Evolutionary conservation across 2,329 filamentous ascomycete genomes (phyloP), one percentile per base, ranked within the genome.

Genomic region (Rhinocladiella mackenziei): DNA sequence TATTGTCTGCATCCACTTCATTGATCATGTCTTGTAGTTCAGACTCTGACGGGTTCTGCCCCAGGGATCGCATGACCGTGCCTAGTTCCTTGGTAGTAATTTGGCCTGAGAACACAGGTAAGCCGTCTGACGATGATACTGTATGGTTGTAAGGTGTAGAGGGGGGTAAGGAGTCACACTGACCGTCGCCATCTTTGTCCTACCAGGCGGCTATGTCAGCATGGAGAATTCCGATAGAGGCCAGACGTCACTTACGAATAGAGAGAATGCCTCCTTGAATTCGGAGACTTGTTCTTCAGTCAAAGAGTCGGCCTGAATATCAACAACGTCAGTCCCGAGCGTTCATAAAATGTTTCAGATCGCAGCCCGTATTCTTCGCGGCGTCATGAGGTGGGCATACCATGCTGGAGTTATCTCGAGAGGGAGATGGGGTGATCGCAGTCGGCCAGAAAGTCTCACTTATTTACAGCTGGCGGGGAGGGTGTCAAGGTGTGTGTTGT

Each of bases 281-380:
- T 98, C 92, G 68, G 92, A 97, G 69, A 98, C 92, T 81, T 98
- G 92, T 77, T 98, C 92, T 80, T 98, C 92, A 62, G 92, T 97
- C 66, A 98, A 84, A 71, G 91, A 91, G 70, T 98, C 92, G 70
- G 91, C 91, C 91, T 97, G 68, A 14, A 33, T 11, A 41, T 11
- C 19, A 32, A 34, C 8, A 28, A 15, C 29, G 33, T 49, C 39
- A 52, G 50, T 44, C 11, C 8, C 19, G 3, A 18, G n/a, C 26
- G 10, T 22, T 36, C n/a, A 37, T 10, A 32, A 36, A 34, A 34
- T 29, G 49, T 48, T 45, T 39, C 41, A 43, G 31, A 36, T 28
- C 35, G 45, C 38, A 45, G 37, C 38, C 41, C 33, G 23, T 11
- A 13, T n/a, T 39, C 38, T 31, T 39, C 28, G 28, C 25, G 10